Percentiles rank a stretch among this genome's conserved stretches.
Evolutionary conservation across 371 early-diverging fungal species (phyloP).

Genomic region (Haplosporangium sp.): DNA sequence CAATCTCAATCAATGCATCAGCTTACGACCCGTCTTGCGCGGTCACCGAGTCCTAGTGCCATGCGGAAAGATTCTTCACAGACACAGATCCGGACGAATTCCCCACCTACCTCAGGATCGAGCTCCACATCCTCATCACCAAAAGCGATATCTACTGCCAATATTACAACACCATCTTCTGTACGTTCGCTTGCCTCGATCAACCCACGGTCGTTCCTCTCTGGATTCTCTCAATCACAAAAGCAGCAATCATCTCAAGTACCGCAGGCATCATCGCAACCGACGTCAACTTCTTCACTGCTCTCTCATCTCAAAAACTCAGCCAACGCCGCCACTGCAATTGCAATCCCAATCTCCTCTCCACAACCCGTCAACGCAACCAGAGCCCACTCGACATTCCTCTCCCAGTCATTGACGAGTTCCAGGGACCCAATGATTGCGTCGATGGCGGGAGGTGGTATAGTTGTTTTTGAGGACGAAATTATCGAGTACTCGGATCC

Average conservation of each 20-base stretch:
- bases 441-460: no score
- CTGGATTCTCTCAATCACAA: constrained; percentile 15
- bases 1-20: constrained; percentile 24
- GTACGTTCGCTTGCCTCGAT: constrained; percentile 17
- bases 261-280: no score
- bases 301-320: background rate
- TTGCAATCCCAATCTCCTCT: background rate
- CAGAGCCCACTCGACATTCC: background rate
- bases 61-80: constrained; percentile 10
- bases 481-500: background rate
- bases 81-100: background rate
- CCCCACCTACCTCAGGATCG: background rate
- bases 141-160: background rate
- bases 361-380: background rate
- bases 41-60: constrained; percentile 32
- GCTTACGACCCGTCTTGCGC: constrained; percentile 7
- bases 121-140: background rate
- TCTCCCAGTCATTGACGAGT: background rate
- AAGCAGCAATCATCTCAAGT: background rate
- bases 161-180: background rate
- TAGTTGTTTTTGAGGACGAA: background rate
- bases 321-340: background rate
- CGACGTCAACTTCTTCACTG: background rate
- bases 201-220: constrained; percentile 19
- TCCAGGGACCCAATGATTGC: no score